A percentile compares a stretch with the other conserved stretches of the same genome.
phyloP scores from a whole-genome alignment of 2,329 filamentous ascomycete genomes.

The Alternaria rosae region DNA sequence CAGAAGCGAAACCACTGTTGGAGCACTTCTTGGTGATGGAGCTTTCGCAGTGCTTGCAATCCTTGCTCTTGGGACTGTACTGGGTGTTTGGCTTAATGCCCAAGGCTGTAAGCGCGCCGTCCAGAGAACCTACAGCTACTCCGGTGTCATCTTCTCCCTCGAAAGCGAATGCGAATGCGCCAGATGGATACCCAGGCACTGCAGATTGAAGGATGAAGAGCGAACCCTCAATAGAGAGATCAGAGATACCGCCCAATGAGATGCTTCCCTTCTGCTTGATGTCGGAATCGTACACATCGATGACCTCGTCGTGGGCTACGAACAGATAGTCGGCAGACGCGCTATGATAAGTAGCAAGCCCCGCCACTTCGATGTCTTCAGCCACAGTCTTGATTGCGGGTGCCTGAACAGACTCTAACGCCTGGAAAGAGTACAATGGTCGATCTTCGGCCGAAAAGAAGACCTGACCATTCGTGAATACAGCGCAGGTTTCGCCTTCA shows the following conservation, averaged over 20 bases:
- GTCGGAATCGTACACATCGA: slow-evolving; percentile 33
- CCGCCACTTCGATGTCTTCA: slow-evolving; percentile 28
- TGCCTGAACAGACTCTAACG: slow-evolving; percentile 26
- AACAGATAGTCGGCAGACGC: slow-evolving; percentile 30
- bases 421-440: slow-evolving; percentile 42
- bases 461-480: slow-evolving; percentile 27
- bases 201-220: slow-evolving; percentile 34
- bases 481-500: slow-evolving; percentile 36
- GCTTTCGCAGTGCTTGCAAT: slow-evolving; percentile 27
- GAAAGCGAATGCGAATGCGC: slow-evolving; percentile 36
- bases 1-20: slow-evolving; percentile 24
- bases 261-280: slow-evolving; percentile 27
- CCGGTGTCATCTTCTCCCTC: slow-evolving; percentile 36
- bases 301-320: slow-evolving; percentile 31
- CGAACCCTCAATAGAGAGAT: slow-evolving; percentile 37
- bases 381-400: slow-evolving; percentile 26
- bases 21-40: slow-evolving; percentile 28
- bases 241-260: slow-evolving; percentile 28
- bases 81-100: slow-evolving; percentile 27
- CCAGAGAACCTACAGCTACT: slow-evolving; percentile 31
- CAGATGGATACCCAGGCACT: slow-evolving; percentile 18
- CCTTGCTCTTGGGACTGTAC: slow-evolving; percentile 25
- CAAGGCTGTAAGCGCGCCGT: slow-evolving; percentile 18
- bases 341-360: slow-evolving; percentile 32
- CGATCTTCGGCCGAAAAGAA: slow-evolving; percentile 39